Base-by-base conservation (phyloP, 192 early-diverging fungal genomes). In the Bifiguratus adelaidae region DNA sequence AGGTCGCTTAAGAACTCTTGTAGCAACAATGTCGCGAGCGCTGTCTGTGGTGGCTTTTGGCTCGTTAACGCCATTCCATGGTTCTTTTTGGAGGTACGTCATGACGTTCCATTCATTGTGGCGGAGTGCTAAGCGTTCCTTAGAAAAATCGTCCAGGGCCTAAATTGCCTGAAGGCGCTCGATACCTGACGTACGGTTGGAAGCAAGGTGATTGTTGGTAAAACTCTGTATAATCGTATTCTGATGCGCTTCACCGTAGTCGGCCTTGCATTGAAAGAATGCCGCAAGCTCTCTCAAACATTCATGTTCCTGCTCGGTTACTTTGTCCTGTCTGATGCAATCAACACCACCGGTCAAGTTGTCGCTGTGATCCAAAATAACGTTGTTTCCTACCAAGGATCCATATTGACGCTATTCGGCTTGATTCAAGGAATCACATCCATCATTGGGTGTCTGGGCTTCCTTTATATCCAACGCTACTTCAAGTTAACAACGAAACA, bases 281-380 rank as follows among this genome's bases (percentile, higher is more conserved):
- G 44, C 22, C 47, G 37, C 35, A 46, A 52, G 46, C 52, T 68
- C 16, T 61, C 63, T 7, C 52, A 68, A 27, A 44, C 48, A 32
- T 68, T 62, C 52, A 25, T 38, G 44, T 68, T 59, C 22, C 42
- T 68, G 30, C 26, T 68, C 9, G 61, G 63, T 2, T 68, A 55
- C 36, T 68, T 68, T 55, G 26, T 68, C 21, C 54, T 55, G 30
- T 36, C 44, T 34, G 65, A 68, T 23, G 65, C 61, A 20, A 54
- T 64, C 37, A 55, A 52, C 12, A 47, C 52, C 2, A 63, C 52
- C 13, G 35, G 30, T 28, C 43, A 60, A 30, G 32, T 68, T 24
- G 53, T 50, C 22, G 27, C 41, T 8, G 50, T 59, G 24, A 47
- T 68, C 16, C 62, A 66, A 24, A 52, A 49, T 15, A 9, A 52